Evolutionary conservation across 1,284 basidiomycete species (phyloP).

Genomic region (Leccinum solheimii): DNA sequence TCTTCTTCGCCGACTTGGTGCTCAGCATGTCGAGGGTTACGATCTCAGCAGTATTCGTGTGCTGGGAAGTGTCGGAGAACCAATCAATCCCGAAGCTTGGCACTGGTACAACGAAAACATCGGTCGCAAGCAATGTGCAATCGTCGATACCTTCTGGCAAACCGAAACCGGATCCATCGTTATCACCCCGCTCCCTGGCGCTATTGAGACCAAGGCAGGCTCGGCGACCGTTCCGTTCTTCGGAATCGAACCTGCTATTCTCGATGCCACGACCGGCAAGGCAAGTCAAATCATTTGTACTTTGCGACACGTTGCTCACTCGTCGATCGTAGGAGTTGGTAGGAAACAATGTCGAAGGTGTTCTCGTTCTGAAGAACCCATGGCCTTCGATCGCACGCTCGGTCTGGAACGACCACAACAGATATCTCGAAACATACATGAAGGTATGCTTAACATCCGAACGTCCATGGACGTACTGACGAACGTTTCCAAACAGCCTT

Average conservation of each 20-base stretch:
- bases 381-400: conserved; percentile 99
- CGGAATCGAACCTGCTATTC: conserved; percentile 86
- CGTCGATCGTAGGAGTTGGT: conserved; percentile 53
- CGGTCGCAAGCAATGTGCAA: conserved; percentile 85
- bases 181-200: conserved; percentile 94
- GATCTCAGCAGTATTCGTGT: conserved; percentile 87
- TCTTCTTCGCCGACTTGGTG: conserved; percentile 85
- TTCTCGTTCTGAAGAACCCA: conserved; percentile 82
- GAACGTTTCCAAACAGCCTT: conserved; percentile 48
- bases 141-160: conserved; percentile 98
- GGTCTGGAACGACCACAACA: conserved; percentile 88
- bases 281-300: conserved; percentile 27
- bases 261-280: conserved; percentile 81
- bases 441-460: conserved; percentile 41
- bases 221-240: conserved; percentile 98
- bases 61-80: conserved; percentile 93
- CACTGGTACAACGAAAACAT: conserved; percentile 98
- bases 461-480: neutral
- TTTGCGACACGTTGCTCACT: conserved; percentile 2
- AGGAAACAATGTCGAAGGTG: conserved; percentile 89
- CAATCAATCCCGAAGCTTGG: conserved; percentile 99
- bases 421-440: conserved; percentile 96
- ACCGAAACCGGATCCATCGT: conserved; percentile 98
- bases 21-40: conserved; percentile 83
- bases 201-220: conserved; percentile 94